Percentiles rank a stretch among this genome's conserved stretches.
These are phyloP conservation scores for Spathaspora sp. DNA, from an alignment of 805 yeast genomes.

Conservation along the genomic window DNA sequence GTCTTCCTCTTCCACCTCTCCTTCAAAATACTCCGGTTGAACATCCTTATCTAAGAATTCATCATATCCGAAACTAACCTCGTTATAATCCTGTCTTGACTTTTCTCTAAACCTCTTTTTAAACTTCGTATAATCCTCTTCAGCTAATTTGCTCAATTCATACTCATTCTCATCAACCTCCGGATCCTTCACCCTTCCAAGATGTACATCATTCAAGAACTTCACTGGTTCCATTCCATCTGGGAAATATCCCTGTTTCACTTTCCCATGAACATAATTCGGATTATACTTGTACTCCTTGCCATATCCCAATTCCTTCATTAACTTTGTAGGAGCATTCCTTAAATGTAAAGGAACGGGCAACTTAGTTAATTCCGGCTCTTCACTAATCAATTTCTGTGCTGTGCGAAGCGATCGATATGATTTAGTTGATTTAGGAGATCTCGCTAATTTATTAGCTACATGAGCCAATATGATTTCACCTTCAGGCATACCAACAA, in stretches of 20 bases:
- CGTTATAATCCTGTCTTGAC: background rate
- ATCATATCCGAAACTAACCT: slow-evolving; percentile 18
- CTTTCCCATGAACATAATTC: slow-evolving; percentile 64
- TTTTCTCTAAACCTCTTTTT: slow-evolving; percentile 7
- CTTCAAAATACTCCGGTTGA: slow-evolving; percentile 38
- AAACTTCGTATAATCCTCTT: slow-evolving; percentile 17
- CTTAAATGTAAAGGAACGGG: slow-evolving; percentile 79
- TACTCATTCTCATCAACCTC: slow-evolving; percentile 12
- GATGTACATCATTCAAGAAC: slow-evolving; percentile 54
- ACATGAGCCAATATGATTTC: slow-evolving; percentile 88
- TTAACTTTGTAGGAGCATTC: slow-evolving; percentile 90
- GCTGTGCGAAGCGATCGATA: slow-evolving; percentile 76
- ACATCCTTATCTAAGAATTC: slow-evolving; percentile 33
- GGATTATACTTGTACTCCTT: slow-evolving; percentile 90
- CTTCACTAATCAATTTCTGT: slow-evolving; percentile 52
- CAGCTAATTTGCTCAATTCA: slow-evolving; percentile 11
- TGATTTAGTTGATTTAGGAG: slow-evolving; percentile 81
- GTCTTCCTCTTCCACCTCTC: slow-evolving; percentile 24
- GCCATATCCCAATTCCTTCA: slow-evolving; percentile 86
- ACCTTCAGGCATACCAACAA: slow-evolving; percentile 93
- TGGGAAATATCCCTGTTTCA: slow-evolving; percentile 76
- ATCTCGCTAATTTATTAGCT: slow-evolving; percentile 82
- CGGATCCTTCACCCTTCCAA: slow-evolving; percentile 39
- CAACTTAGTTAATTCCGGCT: slow-evolving; percentile 58
- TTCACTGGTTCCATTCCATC: slow-evolving; percentile 39